phyloP scores from a whole-genome alignment of 352 stramenopile species.

The Globisporangium solare region DNA sequence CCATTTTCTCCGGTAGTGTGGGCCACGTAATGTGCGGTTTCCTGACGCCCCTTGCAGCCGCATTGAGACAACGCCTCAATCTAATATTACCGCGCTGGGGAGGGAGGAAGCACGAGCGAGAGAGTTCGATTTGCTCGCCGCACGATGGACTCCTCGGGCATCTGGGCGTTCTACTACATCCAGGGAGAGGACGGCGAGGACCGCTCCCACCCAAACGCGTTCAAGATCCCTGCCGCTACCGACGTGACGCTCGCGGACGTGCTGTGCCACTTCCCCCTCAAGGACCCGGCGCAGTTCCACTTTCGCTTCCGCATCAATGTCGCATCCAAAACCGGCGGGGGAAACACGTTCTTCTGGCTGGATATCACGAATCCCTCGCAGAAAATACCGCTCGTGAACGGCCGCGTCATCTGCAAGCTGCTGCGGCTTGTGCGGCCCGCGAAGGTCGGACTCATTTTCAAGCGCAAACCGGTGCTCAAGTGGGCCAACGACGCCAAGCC shows the following conservation, averaged over 20 bases:
- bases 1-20: constrained; percentile 1
- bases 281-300: constrained; percentile 48
- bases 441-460: constrained; percentile 63
- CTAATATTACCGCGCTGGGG: background rate
- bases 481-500: constrained; percentile 31
- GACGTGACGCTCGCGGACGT: constrained; percentile 76
- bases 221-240: constrained; percentile 38
- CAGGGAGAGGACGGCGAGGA: constrained; percentile 85
- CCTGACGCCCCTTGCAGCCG: background rate
- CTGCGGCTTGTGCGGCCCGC: constrained; percentile 55
- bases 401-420: constrained; percentile 81
- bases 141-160: constrained; percentile 22
- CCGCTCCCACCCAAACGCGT: constrained; percentile 77
- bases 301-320: constrained; percentile 84
- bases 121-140: background rate
- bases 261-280: constrained; percentile 58
- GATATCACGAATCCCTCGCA: constrained; percentile 50
- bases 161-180: constrained; percentile 88
- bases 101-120: background rate
- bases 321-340: constrained; percentile 21
- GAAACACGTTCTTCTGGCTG: constrained; percentile 76
- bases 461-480: constrained; percentile 67
- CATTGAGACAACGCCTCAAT: background rate
- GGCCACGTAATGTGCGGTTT: constrained; percentile 1
- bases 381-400: constrained; percentile 70